Evolutionary conservation across 2,329 filamentous ascomycete genomes (phyloP).

Genomic region (Stachybotrys echinatus): DNA sequence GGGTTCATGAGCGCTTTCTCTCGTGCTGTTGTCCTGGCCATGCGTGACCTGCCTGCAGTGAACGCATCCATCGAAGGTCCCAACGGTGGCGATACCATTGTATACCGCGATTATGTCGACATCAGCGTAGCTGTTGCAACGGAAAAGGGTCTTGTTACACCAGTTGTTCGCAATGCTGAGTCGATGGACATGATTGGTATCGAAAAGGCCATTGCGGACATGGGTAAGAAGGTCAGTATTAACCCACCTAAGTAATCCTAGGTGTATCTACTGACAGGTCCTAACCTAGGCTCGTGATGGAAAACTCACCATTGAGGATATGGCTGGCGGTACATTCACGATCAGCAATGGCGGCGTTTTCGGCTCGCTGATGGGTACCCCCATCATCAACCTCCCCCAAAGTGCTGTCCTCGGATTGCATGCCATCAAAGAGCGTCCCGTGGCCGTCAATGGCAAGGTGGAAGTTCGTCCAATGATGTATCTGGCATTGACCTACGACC

Average conservation of each 20-base stretch:
- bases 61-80: slow-evolving; percentile 97
- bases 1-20: slow-evolving; percentile 99
- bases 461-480: slow-evolving; percentile 99
- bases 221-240: slow-evolving; percentile 86
- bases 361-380: slow-evolving; percentile 93
- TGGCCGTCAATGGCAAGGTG: slow-evolving; percentile 87
- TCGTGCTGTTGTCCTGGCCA: slow-evolving; percentile 81
- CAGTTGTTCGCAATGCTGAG: slow-evolving; percentile 92
- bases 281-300: slow-evolving; percentile 72
- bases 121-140: slow-evolving; percentile 96
- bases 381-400: slow-evolving; percentile 96
- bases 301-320: slow-evolving; percentile 97
- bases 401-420: slow-evolving; percentile 89
- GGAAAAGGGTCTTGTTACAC: slow-evolving; percentile 94
- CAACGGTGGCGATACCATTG: slow-evolving; percentile 92
- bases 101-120: slow-evolving; percentile 97
- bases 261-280: neutral
- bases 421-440: slow-evolving; percentile 90
- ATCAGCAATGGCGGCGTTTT: slow-evolving; percentile 98
- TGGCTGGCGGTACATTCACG: slow-evolving; percentile 97
- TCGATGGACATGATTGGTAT: slow-evolving; percentile 81
- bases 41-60: slow-evolving; percentile 90
- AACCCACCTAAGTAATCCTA: neutral
- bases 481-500: slow-evolving; percentile 93
- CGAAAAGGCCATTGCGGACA: slow-evolving; percentile 84